Percentiles rank a stretch among this genome's conserved stretches.
Conservation (phyloP, 371 early-diverging fungal genomes). For the Syncephalastrum monosporum region DNA sequence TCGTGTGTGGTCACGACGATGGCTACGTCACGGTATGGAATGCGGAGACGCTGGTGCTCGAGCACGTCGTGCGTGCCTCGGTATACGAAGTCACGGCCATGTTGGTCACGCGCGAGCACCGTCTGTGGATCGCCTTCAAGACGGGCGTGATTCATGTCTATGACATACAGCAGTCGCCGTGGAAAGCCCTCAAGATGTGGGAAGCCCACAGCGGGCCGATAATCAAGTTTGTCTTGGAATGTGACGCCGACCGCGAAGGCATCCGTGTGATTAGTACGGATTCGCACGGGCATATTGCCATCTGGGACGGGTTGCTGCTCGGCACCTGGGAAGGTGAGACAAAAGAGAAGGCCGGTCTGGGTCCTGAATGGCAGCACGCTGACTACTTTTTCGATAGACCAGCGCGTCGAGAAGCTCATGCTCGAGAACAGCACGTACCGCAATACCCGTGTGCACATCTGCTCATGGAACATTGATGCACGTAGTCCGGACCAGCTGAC, state of each 20-base stretch:
- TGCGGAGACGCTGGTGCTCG: slow-evolving; percentile 37
- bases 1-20: slow-evolving; percentile 77
- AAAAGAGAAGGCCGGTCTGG: not conserved
- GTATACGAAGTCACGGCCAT: slow-evolving; percentile 69
- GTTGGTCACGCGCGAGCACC: slow-evolving; percentile 56
- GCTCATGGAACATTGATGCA: slow-evolving; percentile 85
- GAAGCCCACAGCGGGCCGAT: slow-evolving; percentile 64
- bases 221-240: slow-evolving; percentile 33
- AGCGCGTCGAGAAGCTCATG: slow-evolving; percentile 47
- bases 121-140: slow-evolving; percentile 76
- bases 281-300: slow-evolving; percentile 60
- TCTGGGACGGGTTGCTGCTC: slow-evolving; percentile 77
- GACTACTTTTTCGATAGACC: slow-evolving; percentile 27
- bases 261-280: slow-evolving; percentile 55
- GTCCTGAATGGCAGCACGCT: no score
- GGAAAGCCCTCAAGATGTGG: slow-evolving; percentile 72
- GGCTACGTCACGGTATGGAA: slow-evolving; percentile 79
- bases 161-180: slow-evolving; percentile 52
- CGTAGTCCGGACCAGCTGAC: slow-evolving; percentile 52
- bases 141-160: slow-evolving; percentile 79
- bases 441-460: slow-evolving; percentile 61
- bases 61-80: slow-evolving; percentile 52
- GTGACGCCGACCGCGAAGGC: no score
- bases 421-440: slow-evolving; percentile 61
- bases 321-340: slow-evolving; percentile 66